A percentile compares a stretch with the other conserved stretches of the same genome.
phyloP scores from a whole-genome alignment of 2,329 filamentous ascomycete species.

The Ascochyta fabae region DNA sequence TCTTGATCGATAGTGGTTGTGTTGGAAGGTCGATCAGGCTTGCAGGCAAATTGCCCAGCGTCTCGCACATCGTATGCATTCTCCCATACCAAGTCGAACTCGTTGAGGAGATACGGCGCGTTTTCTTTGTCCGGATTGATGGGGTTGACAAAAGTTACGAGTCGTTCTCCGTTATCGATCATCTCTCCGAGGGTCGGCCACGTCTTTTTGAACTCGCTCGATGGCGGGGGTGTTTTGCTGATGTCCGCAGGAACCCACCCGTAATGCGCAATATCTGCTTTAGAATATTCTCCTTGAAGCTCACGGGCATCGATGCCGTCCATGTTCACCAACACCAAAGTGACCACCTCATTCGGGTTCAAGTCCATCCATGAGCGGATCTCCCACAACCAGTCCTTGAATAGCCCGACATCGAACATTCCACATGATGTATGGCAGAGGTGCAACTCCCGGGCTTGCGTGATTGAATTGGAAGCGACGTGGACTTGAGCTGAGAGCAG shows the following conservation, averaged over 20 bases:
- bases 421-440: conserved; percentile 73
- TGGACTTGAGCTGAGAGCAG: conserved; percentile 75
- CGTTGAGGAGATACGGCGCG: conserved; percentile 65
- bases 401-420: conserved; percentile 70
- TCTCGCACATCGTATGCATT: conserved; percentile 69
- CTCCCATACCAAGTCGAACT: conserved; percentile 73
- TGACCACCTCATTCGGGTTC: conserved; percentile 75
- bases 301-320: conserved; percentile 61
- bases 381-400: conserved; percentile 66
- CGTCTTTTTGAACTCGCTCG: conserved; percentile 48
- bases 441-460: conserved; percentile 55
- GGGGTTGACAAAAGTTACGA: conserved; percentile 72
- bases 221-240: conserved; percentile 56
- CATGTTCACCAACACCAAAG: conserved; percentile 73
- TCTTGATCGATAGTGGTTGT: conserved; percentile 51
- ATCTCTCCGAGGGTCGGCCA: conserved; percentile 76
- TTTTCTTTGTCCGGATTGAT: conserved; percentile 37
- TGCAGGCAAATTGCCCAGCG: conserved; percentile 71
- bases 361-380: conserved; percentile 71
- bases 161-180: conserved; percentile 66
- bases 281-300: conserved; percentile 55
- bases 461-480: conserved; percentile 54
- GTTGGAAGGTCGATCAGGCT: conserved; percentile 66
- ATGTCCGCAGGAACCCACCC: conserved; percentile 57
- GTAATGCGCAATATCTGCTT: conserved; percentile 59